These are phyloP conservation scores for Heritiera fomes DNA, from an alignment of 345 rosid genomes.

Conservation along the genomic window DNA sequence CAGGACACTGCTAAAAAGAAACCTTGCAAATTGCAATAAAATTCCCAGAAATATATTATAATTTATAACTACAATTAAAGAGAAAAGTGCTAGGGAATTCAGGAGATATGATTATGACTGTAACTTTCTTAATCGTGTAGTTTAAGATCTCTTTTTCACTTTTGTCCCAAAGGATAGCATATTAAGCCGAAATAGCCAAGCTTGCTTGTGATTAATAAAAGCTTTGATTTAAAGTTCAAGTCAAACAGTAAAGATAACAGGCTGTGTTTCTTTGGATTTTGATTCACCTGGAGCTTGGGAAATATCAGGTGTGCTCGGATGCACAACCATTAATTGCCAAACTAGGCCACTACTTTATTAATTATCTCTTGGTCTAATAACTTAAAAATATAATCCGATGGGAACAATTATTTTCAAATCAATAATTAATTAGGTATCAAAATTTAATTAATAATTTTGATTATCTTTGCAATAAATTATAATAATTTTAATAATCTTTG, in stretches of 20 bases:
- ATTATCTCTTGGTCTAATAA: too few relatives aligned
- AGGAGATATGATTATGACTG: slow-evolving; percentile 27
- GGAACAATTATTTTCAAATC: too few relatives aligned
- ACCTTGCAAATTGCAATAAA: background rate
- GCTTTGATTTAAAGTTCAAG: background rate
- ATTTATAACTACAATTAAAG: slow-evolving; percentile 10
- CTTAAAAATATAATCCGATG: too few relatives aligned
- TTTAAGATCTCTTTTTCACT: background rate
- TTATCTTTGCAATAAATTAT: too few relatives aligned
- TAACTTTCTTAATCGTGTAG: slow-evolving; percentile 10
- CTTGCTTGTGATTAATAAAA: slow-evolving; percentile 6
- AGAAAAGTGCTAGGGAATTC: slow-evolving; percentile 16
- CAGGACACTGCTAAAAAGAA: background rate
- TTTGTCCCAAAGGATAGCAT: background rate
- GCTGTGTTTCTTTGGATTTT: background rate
- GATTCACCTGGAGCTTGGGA: too few relatives aligned
- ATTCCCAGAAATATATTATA: too few relatives aligned
- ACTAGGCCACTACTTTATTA: too few relatives aligned
- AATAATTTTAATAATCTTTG: too few relatives aligned
- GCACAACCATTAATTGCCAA: too few relatives aligned
- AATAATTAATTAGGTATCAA: too few relatives aligned
- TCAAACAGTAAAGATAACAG: background rate
- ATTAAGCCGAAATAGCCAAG: background rate
- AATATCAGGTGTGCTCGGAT: too few relatives aligned
- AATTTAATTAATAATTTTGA: too few relatives aligned